phyloP scores from a whole-genome alignment of 2,329 filamentous ascomycete species.

The Fusarium sp. region DNA sequence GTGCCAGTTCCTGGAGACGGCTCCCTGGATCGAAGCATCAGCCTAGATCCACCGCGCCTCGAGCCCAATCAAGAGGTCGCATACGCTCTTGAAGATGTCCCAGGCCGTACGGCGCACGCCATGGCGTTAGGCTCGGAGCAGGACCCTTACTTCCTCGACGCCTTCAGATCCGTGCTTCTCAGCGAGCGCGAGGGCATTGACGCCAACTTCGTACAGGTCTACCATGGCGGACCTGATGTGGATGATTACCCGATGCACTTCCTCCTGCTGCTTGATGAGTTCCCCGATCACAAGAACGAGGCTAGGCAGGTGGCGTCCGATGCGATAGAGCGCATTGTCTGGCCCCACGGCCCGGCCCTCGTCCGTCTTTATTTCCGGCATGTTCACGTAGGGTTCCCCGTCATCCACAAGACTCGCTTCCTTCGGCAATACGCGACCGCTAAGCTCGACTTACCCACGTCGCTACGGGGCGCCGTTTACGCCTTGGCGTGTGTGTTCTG shows the following conservation, averaged over 20 bases:
- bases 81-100: slow-evolving; percentile 54
- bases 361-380: slow-evolving; percentile 57
- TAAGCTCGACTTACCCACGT: slow-evolving; percentile 54
- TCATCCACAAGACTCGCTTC: slow-evolving; percentile 57
- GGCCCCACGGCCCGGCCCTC: slow-evolving; percentile 52
- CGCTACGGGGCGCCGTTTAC: slow-evolving; percentile 56
- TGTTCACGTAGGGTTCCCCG: slow-evolving; percentile 55
- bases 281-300: slow-evolving; percentile 53
- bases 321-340: slow-evolving; percentile 54
- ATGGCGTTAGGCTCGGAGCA: slow-evolving; percentile 58
- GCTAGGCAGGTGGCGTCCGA: slow-evolving; percentile 52
- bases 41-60: slow-evolving; percentile 8
- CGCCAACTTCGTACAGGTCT: slow-evolving; percentile 56
- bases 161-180: slow-evolving; percentile 57
- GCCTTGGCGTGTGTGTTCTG: slow-evolving; percentile 56
- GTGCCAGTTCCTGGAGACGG: slow-evolving; percentile 1
- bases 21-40: background rate
- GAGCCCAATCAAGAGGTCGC: slow-evolving; percentile 22
- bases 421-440: slow-evolving; percentile 50
- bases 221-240: slow-evolving; percentile 46
- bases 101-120: slow-evolving; percentile 54
- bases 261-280: slow-evolving; percentile 54
- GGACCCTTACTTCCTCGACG: slow-evolving; percentile 57
- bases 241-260: slow-evolving; percentile 57
- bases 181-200: slow-evolving; percentile 56